Percentiles rank a stretch among this genome's conserved stretches.
phyloP scores from a whole-genome alignment of 768 basidiomycete genomes.

The Mycena alexandri region DNA sequence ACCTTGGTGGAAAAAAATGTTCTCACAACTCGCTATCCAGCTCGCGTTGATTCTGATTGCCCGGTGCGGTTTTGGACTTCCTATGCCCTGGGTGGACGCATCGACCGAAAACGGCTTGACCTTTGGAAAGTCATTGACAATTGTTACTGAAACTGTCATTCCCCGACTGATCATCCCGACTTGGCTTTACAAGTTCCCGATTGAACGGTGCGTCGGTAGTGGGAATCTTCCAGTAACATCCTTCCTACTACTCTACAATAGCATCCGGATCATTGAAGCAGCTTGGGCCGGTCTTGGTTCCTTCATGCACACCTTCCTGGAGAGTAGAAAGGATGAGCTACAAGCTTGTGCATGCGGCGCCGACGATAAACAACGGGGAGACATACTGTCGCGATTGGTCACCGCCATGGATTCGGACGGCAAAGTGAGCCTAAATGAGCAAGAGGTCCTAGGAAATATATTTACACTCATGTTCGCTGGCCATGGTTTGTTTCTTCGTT shows the following conservation, averaged over 20 bases:
- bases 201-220: slow-evolving; percentile 2
- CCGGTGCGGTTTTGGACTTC: slow-evolving; percentile 17
- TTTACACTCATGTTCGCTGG: slow-evolving; percentile 24
- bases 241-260: not conserved
- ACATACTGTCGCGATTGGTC: slow-evolving; percentile 23
- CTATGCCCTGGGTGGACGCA: slow-evolving; percentile 19
- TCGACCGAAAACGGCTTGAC: slow-evolving; percentile 7
- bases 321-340: slow-evolving; percentile 2
- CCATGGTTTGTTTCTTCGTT: not conserved
- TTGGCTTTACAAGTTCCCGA: slow-evolving; percentile 18
- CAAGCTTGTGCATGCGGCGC: no score
- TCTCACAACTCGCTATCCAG: not conserved
- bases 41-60: slow-evolving; percentile 20
- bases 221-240: no score
- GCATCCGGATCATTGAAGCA: not conserved
- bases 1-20: no score
- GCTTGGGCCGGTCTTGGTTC: slow-evolving; percentile 19
- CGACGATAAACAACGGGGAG: slow-evolving; percentile 8
- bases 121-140: slow-evolving; percentile 14
- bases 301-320: slow-evolving; percentile 21
- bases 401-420: slow-evolving; percentile 13
- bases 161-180: slow-evolving; percentile 14
- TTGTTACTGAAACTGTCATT: slow-evolving; percentile 15
- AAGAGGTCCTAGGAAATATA: slow-evolving; percentile 21
- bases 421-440: slow-evolving; percentile 17